Percentiles rank a stretch among this genome's conserved stretches.
These are phyloP conservation scores for Drechslerella stenobrocha DNA, from an alignment of 2,329 filamentous ascomycete genomes.

Conservation along the genomic window DNA sequence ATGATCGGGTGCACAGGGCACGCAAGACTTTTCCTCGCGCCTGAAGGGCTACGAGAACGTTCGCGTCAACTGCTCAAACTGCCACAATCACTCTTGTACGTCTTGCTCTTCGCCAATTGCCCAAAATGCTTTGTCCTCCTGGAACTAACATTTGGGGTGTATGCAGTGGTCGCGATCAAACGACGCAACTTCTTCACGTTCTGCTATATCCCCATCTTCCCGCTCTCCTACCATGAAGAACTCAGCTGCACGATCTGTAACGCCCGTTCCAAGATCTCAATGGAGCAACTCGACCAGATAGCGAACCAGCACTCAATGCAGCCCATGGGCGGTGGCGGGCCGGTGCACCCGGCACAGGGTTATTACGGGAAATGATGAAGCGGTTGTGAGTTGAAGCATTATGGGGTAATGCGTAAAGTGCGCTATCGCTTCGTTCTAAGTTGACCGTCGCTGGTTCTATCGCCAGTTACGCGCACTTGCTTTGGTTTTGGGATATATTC, in stretches of 20 bases:
- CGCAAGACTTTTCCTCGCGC: constrained; percentile 58
- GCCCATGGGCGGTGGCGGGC: constrained; percentile 14
- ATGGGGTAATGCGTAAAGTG: too few relatives aligned
- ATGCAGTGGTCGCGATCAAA: constrained; percentile 49
- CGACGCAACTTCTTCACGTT: constrained; percentile 52
- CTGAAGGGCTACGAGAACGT: constrained; percentile 60
- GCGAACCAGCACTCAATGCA: constrained; percentile 37
- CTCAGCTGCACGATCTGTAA: constrained; percentile 48
- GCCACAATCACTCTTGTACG: constrained; percentile 57
- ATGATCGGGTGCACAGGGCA: constrained; percentile 35
- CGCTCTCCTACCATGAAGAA: constrained; percentile 44
- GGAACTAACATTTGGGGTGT: constrained; percentile 13
- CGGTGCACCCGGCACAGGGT: constrained; percentile 28
- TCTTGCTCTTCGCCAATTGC: not conserved
- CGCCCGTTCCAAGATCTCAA: constrained; percentile 44
- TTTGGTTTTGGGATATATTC: too few relatives aligned
- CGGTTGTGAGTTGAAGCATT: too few relatives aligned
- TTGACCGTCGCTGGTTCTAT: not conserved
- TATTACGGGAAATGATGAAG: constrained; percentile 42
- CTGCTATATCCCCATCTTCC: constrained; percentile 51
- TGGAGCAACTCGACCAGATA: constrained; percentile 29
- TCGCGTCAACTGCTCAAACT: constrained; percentile 61
- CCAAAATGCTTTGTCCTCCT: too few relatives aligned
- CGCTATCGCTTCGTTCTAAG: not conserved
- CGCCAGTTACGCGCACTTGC: too few relatives aligned